A percentile compares a stretch with the other conserved stretches of the same genome.
Evolutionary conservation across 495 filamentous ascomycete genomes (phyloP).

Genomic region (Aspergillus heteromorphus): DNA sequence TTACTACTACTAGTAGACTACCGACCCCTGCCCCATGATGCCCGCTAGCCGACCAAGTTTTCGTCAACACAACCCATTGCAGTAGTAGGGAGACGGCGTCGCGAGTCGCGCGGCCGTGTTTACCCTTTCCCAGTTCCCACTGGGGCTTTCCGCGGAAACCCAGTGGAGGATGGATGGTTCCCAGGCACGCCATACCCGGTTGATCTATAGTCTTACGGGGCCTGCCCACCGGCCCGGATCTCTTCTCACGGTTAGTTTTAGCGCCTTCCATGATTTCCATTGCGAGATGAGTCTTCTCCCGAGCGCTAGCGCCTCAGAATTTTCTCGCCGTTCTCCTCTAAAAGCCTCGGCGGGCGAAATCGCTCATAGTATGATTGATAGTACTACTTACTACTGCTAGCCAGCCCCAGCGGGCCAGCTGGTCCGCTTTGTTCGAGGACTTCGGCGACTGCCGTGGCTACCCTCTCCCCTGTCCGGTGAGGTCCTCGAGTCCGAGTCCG

Average conservation of each 20-base stretch:
- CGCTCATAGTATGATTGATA: no score
- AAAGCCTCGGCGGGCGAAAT: not conserved
- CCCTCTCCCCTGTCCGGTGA: not conserved
- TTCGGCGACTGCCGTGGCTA: not conserved
- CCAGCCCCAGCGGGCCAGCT: no score
- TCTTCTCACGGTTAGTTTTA: not conserved
- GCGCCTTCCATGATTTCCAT: not conserved
- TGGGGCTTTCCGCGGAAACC: constrained; percentile 16
- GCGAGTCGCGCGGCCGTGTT: not conserved
- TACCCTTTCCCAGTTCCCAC: not conserved
- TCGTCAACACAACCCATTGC: no score
- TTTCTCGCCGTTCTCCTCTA: not conserved
- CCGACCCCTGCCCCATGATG: no score
- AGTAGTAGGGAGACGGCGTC: not conserved
- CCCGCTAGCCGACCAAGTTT: not conserved
- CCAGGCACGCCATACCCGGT: not conserved
- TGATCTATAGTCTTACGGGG: not conserved
- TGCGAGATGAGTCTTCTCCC: not conserved
- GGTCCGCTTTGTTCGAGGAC: not conserved
- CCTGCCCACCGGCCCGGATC: not conserved
- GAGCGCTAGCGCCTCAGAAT: constrained; percentile 1
- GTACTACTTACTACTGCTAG: no score
- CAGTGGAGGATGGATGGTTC: not conserved
- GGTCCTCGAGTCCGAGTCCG: not conserved
- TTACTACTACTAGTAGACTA: no score